These are phyloP conservation scores for Luffa acutangula DNA, from an alignment of 306 rosid genomes.

Conservation along the genomic window DNA sequence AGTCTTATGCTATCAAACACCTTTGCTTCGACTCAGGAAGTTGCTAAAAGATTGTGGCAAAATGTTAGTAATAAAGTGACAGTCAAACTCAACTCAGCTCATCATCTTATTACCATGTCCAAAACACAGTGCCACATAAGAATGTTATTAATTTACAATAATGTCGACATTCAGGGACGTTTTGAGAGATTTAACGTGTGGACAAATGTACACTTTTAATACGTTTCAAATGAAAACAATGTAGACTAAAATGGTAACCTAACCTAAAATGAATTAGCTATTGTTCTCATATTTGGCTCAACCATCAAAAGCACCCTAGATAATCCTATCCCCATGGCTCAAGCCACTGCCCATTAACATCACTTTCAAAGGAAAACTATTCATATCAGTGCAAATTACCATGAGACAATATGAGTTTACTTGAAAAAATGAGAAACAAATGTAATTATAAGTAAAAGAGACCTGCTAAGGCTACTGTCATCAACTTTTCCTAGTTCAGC, in stretches of 20 bases:
- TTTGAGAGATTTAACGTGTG: neutral
- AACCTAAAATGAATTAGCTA: neutral
- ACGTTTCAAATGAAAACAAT: neutral
- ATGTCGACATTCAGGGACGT: too few species aligned
- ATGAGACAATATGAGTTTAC: neutral
- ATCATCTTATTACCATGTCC: neutral
- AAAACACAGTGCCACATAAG: neutral
- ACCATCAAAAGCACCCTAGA: neutral
- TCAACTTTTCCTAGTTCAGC: conserved; percentile 57
- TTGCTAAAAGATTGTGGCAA: neutral
- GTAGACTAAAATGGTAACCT: neutral
- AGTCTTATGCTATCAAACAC: neutral
- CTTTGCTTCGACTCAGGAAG: neutral
- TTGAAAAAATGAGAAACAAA: conserved; percentile 8
- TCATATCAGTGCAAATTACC: neutral
- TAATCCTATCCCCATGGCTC: neutral
- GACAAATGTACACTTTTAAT: neutral
- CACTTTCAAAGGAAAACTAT: neutral
- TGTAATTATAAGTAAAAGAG: neutral
- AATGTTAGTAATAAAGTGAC: neutral
- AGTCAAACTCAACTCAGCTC: neutral
- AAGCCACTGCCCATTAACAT: neutral
- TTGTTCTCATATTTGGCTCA: neutral
- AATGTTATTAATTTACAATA: too few species aligned
- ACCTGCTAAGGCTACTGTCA: conserved; percentile 69